Base-by-base conservation (phyloP, 2,329 filamentous ascomycete species). In the Colletotrichum siamense region DNA sequence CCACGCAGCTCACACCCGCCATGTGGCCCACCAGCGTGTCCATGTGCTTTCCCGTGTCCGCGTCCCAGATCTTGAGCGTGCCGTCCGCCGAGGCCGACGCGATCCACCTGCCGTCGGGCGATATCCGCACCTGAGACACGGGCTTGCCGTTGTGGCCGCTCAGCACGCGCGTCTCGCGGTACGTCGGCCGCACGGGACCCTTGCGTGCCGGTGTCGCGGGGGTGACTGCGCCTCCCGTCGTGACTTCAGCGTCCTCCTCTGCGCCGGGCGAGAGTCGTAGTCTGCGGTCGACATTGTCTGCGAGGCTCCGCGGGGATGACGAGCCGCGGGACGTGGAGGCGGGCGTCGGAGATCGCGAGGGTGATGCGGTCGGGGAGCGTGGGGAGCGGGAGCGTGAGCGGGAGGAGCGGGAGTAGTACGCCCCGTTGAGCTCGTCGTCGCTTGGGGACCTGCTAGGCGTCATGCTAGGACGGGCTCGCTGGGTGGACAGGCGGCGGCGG, bases 21-120 rank as follows among this genome's bases (percentile, higher is more conserved):
- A 98, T 91, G 86, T 99, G 97, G 8, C 96, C 97, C 81, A 98
- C 95, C 28, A 99, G 92, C 0, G 95, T 98, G 81, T 98, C 95
- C 83, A 96, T 92, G 77, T 97, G 93, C 72, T 90, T 91, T 64
- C 96, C 96, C 0, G 94, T 96, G 1, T 86, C 84, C 2, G 95
- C 93, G 82, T 96, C 92, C 96, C 97, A 99, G 75, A 99, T 93
- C 85, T 97, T 98, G 82, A 98, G 91, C 9, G 95, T 97, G 71
- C 92, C 94, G 86, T 99, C 97, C 24, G 96, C 95, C 39, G 95
- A 98, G 69, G 94, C 94, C 78, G 94, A 97, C 24, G 97, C 97
- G 79, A 99, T 95, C 92, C 95, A 97, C 36, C 91, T 91, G 7
- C 96, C 95, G 85, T 98, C 94, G 1, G 96, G 97, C 2, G 96